phyloP scores from a whole-genome alignment of 345 rosid genomes.

The Boechera stricta region DNA sequence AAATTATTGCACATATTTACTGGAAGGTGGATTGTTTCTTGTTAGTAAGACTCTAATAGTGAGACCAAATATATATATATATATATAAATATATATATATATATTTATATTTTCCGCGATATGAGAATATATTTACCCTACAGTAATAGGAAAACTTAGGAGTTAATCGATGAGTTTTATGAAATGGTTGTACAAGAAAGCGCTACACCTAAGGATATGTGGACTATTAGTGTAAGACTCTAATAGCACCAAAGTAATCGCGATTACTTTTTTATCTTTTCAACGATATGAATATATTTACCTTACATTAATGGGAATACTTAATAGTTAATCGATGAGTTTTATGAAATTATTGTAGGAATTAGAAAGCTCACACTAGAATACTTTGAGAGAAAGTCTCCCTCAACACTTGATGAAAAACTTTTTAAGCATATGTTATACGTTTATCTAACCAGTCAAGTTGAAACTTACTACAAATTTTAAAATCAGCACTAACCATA shows the following conservation, averaged over 20 bases:
- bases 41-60: neutral
- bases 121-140: no score
- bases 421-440: neutral
- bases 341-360: neutral
- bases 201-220: no score
- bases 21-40: neutral
- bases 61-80: neutral
- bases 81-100: neutral
- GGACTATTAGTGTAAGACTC: no score
- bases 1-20: neutral
- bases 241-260: no score
- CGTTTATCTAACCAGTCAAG: neutral
- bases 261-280: neutral
- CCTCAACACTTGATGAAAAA: neutral
- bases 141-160: no score
- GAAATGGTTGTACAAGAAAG: no score
- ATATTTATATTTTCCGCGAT: no score
- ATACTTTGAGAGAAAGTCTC: neutral
- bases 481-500: neutral
- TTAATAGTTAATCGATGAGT: neutral
- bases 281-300: neutral
- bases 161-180: no score
- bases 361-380: neutral
- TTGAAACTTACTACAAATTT: neutral
- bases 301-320: neutral